Evolutionary conservation across 805 yeast genomes (phyloP).

Genomic region (Grigorovia humatica): DNA sequence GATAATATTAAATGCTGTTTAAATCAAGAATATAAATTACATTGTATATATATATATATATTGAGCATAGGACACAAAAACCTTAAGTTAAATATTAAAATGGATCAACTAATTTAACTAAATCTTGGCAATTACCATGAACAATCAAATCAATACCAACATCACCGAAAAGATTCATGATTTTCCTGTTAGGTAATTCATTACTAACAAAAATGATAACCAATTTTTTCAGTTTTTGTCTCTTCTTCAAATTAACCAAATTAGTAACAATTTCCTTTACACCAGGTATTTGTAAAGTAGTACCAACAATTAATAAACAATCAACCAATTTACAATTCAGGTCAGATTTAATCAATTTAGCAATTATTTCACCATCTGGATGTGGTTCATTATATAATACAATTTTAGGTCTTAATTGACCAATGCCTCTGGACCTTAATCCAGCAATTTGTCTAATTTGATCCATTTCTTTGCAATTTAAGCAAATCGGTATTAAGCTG

Average conservation of each 20-base stretch:
- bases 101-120: slow-evolving; percentile 27
- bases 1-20: too few relatives aligned
- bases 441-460: slow-evolving; percentile 48
- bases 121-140: slow-evolving; percentile 54
- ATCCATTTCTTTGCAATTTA: slow-evolving; percentile 53
- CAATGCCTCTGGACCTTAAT: slow-evolving; percentile 52
- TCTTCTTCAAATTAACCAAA: slow-evolving; percentile 37
- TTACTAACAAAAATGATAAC: slow-evolving; percentile 52
- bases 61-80: too few relatives aligned
- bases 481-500: slow-evolving; percentile 43
- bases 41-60: too few relatives aligned
- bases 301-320: slow-evolving; percentile 72
- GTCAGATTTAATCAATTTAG: slow-evolving; percentile 61
- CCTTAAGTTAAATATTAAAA: too few relatives aligned
- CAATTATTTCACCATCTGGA: slow-evolving; percentile 84
- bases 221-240: slow-evolving; percentile 43
- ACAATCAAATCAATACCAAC: slow-evolving; percentile 42
- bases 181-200: slow-evolving; percentile 43
- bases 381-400: slow-evolving; percentile 67
- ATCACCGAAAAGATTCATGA: slow-evolving; percentile 39
- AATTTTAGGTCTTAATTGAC: slow-evolving; percentile 53
- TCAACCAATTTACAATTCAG: slow-evolving; percentile 52
- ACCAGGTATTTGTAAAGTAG: slow-evolving; percentile 74
- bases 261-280: slow-evolving; percentile 53
- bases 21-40: too few relatives aligned